Percentiles rank a stretch among this genome's conserved stretches.
Evolutionary conservation across 73 alveolate genomes (phyloP).

Genomic region (Symbiodinium natans): DNA sequence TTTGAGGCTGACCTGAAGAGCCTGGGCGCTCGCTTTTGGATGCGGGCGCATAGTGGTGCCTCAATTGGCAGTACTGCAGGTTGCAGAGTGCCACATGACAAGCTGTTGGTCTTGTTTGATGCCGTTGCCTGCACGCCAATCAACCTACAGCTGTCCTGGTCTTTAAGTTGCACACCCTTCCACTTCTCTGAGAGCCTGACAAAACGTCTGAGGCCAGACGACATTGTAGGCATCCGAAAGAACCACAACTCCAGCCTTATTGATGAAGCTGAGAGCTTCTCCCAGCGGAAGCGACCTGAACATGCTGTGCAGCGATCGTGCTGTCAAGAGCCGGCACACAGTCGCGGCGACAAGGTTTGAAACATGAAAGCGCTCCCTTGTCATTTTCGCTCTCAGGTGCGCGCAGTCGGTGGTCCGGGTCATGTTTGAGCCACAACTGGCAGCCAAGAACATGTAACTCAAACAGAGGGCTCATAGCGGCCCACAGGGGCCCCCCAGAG

Average conservation of each 20-base stretch:
- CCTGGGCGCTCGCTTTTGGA: conserved; percentile 10
- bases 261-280: conserved; percentile 69
- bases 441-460: background rate
- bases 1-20: conserved; percentile 6
- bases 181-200: conserved; percentile 63
- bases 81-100: too few relatives aligned
- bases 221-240: too few relatives aligned
- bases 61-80: too few relatives aligned
- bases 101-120: too few relatives aligned
- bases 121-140: too few relatives aligned
- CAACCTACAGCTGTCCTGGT: background rate
- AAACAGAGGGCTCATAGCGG: too few relatives aligned
- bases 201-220: background rate
- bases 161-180: background rate
- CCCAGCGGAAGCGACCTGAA: conserved; percentile 81
- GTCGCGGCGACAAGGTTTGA: too few relatives aligned
- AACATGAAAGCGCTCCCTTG: too few relatives aligned
- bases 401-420: conserved; percentile 76
- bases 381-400: background rate
- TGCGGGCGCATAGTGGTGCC: background rate
- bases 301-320: background rate
- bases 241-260: conserved; percentile 26
- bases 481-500: background rate
- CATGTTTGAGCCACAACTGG: conserved; percentile 92
- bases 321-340: too few relatives aligned